Evolutionary conservation across 495 filamentous ascomycete genomes (phyloP).

Genomic region (Evernia prunastri): DNA sequence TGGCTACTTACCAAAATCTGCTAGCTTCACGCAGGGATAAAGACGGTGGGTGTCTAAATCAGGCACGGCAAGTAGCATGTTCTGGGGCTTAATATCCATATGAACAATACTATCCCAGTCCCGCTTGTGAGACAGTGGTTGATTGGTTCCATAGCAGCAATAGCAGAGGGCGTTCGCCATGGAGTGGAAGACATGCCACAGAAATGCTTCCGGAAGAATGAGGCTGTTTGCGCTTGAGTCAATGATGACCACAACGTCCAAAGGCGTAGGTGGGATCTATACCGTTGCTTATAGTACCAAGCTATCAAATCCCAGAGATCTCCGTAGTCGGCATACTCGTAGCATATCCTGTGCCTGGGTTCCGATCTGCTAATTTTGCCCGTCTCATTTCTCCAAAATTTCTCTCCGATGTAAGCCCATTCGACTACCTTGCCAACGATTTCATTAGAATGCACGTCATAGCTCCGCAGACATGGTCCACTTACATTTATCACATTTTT

Average conservation of each 20-base stretch:
- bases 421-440: slow-evolving; percentile 10
- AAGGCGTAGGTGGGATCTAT: not conserved
- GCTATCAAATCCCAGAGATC: slow-evolving; percentile 7
- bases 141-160: slow-evolving; percentile 17
- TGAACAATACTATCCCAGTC: slow-evolving; percentile 40
- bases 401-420: slow-evolving; percentile 15
- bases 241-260: not conserved
- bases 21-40: slow-evolving; percentile 25
- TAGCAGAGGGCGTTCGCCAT: slow-evolving; percentile 24
- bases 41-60: slow-evolving; percentile 8
- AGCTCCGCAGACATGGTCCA: not conserved
- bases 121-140: not conserved
- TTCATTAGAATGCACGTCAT: not conserved
- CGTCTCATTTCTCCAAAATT: not conserved
- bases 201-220: slow-evolving; percentile 26
- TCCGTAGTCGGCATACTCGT: slow-evolving; percentile 18
- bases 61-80: slow-evolving; percentile 38
- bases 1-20: slow-evolving; percentile 19
- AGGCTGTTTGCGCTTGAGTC: slow-evolving; percentile 2
- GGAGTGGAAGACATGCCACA: slow-evolving; percentile 26
- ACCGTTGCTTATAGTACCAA: slow-evolving; percentile 11
- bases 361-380: not conserved
- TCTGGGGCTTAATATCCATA: slow-evolving; percentile 50
- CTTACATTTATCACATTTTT: slow-evolving; percentile 23
- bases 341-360: slow-evolving; percentile 16